These are phyloP conservation scores for Jatropha multifida DNA, from an alignment of 441 rosid species.

Conservation along the genomic window DNA sequence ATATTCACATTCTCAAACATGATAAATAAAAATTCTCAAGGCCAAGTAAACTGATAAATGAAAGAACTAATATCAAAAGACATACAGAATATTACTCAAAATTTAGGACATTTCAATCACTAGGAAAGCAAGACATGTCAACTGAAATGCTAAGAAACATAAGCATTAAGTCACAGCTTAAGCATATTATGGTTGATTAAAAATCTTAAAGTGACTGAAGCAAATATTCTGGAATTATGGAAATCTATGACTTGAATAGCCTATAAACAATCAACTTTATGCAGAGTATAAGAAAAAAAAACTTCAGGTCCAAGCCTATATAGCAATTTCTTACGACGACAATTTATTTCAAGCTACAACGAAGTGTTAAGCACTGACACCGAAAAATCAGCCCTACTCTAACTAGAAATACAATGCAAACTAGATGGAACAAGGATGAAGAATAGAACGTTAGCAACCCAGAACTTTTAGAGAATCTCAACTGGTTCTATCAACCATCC, in stretches of 20 bases:
- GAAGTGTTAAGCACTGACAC: background rate
- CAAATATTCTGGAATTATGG: background rate
- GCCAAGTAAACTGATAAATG: background rate
- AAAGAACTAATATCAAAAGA: background rate
- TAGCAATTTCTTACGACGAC: background rate
- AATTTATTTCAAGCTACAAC: slow-evolving; percentile 12
- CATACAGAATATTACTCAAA: background rate
- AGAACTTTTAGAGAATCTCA: background rate
- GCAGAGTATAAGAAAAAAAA: background rate
- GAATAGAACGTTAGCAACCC: background rate
- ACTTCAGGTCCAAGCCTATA: background rate
- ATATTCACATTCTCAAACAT: slow-evolving; percentile 5
- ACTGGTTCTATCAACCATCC: background rate
- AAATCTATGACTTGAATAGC: background rate
- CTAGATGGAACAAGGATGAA: background rate
- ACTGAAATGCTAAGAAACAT: background rate
- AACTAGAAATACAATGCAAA: slow-evolving; percentile 9
- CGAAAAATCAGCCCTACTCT: background rate
- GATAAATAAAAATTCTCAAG: background rate
- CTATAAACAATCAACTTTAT: background rate
- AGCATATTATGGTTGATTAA: background rate
- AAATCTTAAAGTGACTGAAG: background rate
- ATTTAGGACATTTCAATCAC: slow-evolving; percentile 14
- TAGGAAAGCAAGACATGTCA: slow-evolving; percentile 3
- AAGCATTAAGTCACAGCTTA: background rate